phyloP scores from a whole-genome alignment of 2,329 filamentous ascomycete species.

The Fusarium torreyae region DNA sequence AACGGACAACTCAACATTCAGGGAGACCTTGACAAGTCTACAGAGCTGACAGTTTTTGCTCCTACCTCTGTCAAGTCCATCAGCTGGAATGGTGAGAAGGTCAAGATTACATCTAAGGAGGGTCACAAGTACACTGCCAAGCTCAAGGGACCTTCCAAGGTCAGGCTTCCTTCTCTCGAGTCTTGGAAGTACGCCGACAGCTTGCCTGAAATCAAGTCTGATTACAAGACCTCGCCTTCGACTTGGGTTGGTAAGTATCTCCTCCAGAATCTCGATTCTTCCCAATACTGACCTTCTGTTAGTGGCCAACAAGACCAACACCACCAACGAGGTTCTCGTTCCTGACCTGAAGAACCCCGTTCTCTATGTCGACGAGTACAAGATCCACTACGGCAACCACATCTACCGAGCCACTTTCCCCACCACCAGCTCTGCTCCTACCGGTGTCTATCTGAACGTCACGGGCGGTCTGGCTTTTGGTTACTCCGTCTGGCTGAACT shows the following conservation, averaged over 20 bases:
- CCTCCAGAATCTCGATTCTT: rapidly evolving
- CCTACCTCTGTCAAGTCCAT: conserved; percentile 61
- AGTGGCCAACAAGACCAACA: conserved; percentile 65
- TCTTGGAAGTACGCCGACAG: conserved; percentile 65
- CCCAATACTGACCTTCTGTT: neutral
- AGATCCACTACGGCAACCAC: conserved; percentile 67
- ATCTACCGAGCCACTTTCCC: conserved; percentile 69
- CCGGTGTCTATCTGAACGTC: conserved; percentile 64
- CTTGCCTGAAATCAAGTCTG: conserved; percentile 62
- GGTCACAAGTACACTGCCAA: conserved; percentile 50
- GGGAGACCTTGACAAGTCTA: conserved; percentile 62
- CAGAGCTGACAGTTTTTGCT: conserved; percentile 63
- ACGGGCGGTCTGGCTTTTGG: conserved; percentile 70
- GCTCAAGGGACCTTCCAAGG: conserved; percentile 49
- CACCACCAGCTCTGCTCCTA: conserved; percentile 55
- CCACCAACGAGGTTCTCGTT: conserved; percentile 60
- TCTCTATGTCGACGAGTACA: conserved; percentile 71
- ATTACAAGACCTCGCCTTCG: conserved; percentile 60
- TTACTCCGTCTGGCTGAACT: conserved; percentile 72
- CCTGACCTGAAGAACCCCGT: conserved; percentile 68
- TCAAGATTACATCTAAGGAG: conserved; percentile 48
- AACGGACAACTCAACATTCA: conserved; percentile 58
- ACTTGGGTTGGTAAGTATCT: conserved; percentile 59
- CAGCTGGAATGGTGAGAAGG: conserved; percentile 65
- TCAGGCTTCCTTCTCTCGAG: conserved; percentile 58